Percentiles rank a stretch among this genome's conserved stretches.
These are phyloP conservation scores for Fraxinus velutina DNA, from an alignment of 305 asterid genomes.

Conservation along the genomic window DNA sequence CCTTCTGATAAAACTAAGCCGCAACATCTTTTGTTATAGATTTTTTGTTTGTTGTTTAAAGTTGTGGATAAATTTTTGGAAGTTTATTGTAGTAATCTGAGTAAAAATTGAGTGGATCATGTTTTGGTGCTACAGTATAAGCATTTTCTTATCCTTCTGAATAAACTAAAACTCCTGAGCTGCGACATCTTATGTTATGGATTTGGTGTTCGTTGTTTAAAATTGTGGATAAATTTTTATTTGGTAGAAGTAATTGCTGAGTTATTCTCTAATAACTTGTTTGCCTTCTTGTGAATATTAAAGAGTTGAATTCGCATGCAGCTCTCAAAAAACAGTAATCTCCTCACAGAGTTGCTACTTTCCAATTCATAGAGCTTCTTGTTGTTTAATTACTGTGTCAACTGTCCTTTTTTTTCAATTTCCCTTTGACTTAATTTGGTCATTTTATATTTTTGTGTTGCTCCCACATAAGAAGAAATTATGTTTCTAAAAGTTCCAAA, in stretches of 20 bases:
- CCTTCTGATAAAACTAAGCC: no score
- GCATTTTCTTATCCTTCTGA: no score
- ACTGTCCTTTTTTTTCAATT: slow-evolving; percentile 3
- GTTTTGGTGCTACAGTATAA: no score
- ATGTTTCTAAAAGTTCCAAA: slow-evolving; percentile 15
- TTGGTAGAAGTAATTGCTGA: slow-evolving; percentile 1
- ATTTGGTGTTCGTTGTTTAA: no score
- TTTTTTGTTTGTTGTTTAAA: no score
- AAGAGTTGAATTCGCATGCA: slow-evolving; percentile 84
- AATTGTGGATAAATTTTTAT: neutral
- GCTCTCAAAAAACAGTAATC: slow-evolving; percentile 86
- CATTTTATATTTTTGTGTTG: neutral
- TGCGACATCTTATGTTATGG: no score
- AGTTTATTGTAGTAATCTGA: no score
- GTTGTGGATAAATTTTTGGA: no score
- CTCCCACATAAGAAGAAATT: neutral
- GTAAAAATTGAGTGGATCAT: no score
- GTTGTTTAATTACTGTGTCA: neutral
- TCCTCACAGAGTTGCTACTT: neutral
- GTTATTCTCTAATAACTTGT: slow-evolving; percentile 25
- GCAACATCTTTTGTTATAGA: no score
- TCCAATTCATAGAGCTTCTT: slow-evolving; percentile 6
- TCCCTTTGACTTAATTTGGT: neutral
- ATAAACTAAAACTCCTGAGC: no score
- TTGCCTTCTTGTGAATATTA: slow-evolving; percentile 55